Evolutionary conservation across 2,329 filamentous ascomycete species (phyloP).

Genomic region (Ascochyta lentis): DNA sequence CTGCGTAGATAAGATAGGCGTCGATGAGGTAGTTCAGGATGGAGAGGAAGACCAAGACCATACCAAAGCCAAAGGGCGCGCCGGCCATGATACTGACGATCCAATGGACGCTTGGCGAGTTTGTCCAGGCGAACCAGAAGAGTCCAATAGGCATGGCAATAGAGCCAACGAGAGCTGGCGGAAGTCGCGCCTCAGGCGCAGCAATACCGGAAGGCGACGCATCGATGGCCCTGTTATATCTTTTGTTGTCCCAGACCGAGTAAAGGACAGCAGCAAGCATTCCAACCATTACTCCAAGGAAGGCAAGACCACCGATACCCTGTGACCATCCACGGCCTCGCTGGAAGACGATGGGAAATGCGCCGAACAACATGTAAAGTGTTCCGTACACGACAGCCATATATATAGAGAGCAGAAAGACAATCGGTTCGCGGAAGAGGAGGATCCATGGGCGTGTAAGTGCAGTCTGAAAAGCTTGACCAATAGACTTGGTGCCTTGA

Average conservation of each 20-base stretch:
- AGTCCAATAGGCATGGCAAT: slow-evolving; percentile 60
- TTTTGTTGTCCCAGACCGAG: slow-evolving; percentile 45
- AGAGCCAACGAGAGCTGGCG: slow-evolving; percentile 65
- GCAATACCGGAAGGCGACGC: slow-evolving; percentile 13
- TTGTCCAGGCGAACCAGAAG: slow-evolving; percentile 46
- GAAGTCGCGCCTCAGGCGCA: slow-evolving; percentile 67
- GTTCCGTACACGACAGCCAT: slow-evolving; percentile 51
- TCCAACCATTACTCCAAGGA: slow-evolving; percentile 26
- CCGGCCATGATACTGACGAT: slow-evolving; percentile 60
- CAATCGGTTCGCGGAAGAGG: slow-evolving; percentile 31
- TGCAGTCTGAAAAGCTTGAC: slow-evolving; percentile 1
- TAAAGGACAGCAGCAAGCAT: slow-evolving; percentile 25
- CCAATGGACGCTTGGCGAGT: slow-evolving; percentile 60
- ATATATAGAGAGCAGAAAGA: slow-evolving; percentile 25
- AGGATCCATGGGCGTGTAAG: slow-evolving; percentile 38
- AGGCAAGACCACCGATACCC: slow-evolving; percentile 50
- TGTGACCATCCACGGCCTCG: slow-evolving; percentile 40
- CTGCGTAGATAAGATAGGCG: slow-evolving; percentile 53
- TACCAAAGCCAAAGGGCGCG: slow-evolving; percentile 53
- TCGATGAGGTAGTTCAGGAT: slow-evolving; percentile 73
- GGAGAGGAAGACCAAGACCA: slow-evolving; percentile 42
- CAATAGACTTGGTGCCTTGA: slow-evolving; percentile 10
- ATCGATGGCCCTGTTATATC: slow-evolving; percentile 42
- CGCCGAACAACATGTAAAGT: slow-evolving; percentile 57
- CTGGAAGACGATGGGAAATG: slow-evolving; percentile 56